Conservation (phyloP, 257 asterid species). For the Solanum ahanhuiri region DNA sequence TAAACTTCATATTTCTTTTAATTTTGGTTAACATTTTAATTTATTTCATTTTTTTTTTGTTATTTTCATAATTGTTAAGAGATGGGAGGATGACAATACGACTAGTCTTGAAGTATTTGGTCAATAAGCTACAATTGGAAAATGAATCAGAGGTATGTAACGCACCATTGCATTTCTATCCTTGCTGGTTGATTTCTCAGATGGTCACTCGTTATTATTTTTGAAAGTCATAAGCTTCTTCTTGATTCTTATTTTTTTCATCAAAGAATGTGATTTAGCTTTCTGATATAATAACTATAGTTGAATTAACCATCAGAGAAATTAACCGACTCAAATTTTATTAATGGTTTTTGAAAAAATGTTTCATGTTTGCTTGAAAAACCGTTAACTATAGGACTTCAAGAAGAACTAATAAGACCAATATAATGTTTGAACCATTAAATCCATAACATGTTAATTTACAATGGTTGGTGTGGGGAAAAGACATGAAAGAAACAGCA, state of each 20-base stretch:
- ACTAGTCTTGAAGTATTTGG: conserved; percentile 76
- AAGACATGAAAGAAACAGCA: conserved; percentile 40
- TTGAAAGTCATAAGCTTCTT: not conserved
- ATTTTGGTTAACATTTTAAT: not conserved
- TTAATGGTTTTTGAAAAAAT: not conserved
- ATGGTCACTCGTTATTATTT: not conserved
- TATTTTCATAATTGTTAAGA: conserved; percentile 18
- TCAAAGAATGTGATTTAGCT: not conserved
- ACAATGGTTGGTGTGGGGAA: conserved; percentile 15
- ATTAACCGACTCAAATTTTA: no score
- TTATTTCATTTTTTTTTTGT: no score
- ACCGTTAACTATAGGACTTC: not conserved
- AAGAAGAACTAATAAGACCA: not conserved
- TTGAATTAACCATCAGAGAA: not conserved
- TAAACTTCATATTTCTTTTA: not conserved
- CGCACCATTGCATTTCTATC: not conserved
- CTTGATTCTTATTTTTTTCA: not conserved
- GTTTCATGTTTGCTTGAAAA: not conserved
- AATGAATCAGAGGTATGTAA: conserved; percentile 85
- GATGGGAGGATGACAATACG: conserved; percentile 85
- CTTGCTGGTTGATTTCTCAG: not conserved
- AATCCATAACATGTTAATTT: not conserved
- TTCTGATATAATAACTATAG: not conserved
- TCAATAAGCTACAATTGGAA: conserved; percentile 69
- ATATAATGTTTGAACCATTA: conserved; percentile 16